These are phyloP conservation scores for Auxenochlorella pyrenoidosa DNA, from an alignment of 139 green algal species.

Conservation along the genomic window DNA sequence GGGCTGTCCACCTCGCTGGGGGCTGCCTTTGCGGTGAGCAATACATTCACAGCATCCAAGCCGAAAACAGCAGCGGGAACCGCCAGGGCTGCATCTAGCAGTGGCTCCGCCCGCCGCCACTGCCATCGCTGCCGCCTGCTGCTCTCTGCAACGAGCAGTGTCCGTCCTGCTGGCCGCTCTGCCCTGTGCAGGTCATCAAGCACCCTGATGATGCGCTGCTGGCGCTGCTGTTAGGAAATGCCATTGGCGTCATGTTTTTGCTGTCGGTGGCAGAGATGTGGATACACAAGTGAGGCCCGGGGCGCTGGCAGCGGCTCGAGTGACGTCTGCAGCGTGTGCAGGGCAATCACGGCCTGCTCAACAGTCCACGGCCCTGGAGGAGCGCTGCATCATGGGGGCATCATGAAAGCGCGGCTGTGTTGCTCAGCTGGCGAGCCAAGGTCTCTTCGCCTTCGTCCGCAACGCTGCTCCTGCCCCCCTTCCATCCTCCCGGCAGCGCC, in stretches of 20 bases:
- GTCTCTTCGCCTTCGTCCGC: not conserved
- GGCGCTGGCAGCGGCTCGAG: too few species aligned
- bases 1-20: conserved; percentile 76
- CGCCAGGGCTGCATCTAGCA: not conserved
- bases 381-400: not conserved
- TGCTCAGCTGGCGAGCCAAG: not conserved
- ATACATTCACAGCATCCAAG: not conserved
- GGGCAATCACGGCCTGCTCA: not conserved
- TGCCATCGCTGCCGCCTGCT: not conserved
- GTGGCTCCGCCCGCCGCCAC: too few species aligned
- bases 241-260: conserved; percentile 83
- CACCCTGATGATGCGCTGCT: conserved; percentile 70
- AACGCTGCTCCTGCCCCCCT: too few species aligned
- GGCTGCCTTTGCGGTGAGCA: conserved; percentile 65
- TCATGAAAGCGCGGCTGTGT: not conserved
- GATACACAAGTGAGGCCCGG: not conserved
- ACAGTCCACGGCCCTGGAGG: not conserved
- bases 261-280: conserved; percentile 86
- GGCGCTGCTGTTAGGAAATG: conserved; percentile 79
- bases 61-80: not conserved
- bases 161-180: not conserved
- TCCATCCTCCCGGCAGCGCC: conserved; percentile 54
- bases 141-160: not conserved
- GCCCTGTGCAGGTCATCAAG: conserved; percentile 52
- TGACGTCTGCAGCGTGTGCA: not conserved